Evolutionary conservation across 495 filamentous ascomycete species (phyloP).

Genomic region (Neurospora sp.): DNA sequence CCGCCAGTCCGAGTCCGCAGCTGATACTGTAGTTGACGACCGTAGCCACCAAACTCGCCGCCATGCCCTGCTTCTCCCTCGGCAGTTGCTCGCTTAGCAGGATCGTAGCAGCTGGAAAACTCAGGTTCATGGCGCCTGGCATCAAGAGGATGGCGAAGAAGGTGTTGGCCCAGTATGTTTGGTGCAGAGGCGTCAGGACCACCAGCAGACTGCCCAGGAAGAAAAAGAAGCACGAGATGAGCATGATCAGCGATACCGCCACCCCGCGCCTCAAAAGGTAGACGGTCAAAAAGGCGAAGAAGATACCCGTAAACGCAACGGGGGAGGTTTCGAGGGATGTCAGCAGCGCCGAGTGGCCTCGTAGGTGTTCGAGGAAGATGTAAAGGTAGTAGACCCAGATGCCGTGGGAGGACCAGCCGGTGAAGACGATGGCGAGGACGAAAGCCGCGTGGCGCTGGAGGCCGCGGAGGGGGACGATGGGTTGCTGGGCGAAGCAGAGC

Average conservation of each 20-base stretch:
- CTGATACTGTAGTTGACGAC: slow-evolving; percentile 35
- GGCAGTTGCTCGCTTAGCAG: slow-evolving; percentile 46
- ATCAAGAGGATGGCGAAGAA: slow-evolving; percentile 48
- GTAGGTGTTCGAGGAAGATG: slow-evolving; percentile 42
- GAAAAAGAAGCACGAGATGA: slow-evolving; percentile 38
- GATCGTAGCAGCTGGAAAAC: slow-evolving; percentile 36
- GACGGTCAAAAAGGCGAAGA: slow-evolving; percentile 31
- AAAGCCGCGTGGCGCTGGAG: slow-evolving; percentile 40
- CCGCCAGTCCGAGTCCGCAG: slow-evolving; percentile 36
- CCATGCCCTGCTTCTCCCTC: slow-evolving; percentile 51
- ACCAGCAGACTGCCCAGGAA: slow-evolving; percentile 33
- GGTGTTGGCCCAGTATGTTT: slow-evolving; percentile 50
- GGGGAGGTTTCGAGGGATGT: slow-evolving; percentile 18
- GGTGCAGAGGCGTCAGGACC: slow-evolving; percentile 32
- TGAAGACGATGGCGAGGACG: slow-evolving; percentile 44
- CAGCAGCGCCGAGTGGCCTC: slow-evolving; percentile 34
- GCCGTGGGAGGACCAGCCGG: slow-evolving; percentile 52
- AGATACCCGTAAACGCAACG: slow-evolving; percentile 23
- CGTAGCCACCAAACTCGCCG: slow-evolving; percentile 30
- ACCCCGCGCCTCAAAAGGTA: slow-evolving; percentile 30
- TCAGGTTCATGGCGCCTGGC: slow-evolving; percentile 44
- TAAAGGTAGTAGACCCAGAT: slow-evolving; percentile 50
- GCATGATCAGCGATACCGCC: slow-evolving; percentile 34
- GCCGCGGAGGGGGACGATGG: slow-evolving; percentile 43
- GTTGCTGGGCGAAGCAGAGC: slow-evolving; percentile 23